Conservation (phyloP, 2,329 filamentous ascomycete genomes). For the Orbilia ellipsospora region DNA sequence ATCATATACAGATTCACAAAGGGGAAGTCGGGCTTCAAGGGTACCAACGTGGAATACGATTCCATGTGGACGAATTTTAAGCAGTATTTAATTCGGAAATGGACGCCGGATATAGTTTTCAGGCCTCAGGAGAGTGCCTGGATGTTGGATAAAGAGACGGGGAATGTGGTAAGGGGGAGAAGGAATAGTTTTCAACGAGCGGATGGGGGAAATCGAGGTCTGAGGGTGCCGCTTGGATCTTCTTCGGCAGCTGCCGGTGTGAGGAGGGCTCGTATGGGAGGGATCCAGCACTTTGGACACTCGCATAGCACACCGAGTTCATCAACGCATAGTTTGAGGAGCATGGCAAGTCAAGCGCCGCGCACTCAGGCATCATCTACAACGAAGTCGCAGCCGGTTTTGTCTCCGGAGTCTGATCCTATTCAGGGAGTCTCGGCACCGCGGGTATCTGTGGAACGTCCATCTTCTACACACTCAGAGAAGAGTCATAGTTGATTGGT, state of each 20-base stretch:
- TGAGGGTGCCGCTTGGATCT: background rate
- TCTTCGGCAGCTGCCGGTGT: background rate
- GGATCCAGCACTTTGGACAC: background rate
- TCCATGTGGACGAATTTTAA: constrained; percentile 58
- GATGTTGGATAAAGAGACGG: constrained; percentile 42
- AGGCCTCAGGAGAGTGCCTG: constrained; percentile 34
- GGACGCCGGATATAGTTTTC: constrained; percentile 54
- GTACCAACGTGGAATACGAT: constrained; percentile 63
- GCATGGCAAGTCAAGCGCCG: background rate
- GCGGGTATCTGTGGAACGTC: constrained; percentile 21
- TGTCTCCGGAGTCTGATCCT: constrained; percentile 7
- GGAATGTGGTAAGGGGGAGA: constrained; percentile 31
- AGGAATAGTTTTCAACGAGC: constrained; percentile 32
- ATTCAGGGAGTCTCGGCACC: constrained; percentile 7
- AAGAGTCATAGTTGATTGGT: background rate
- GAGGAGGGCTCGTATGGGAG: constrained; percentile 8
- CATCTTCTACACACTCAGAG: constrained; percentile 13
- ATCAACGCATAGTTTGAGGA: constrained; percentile 27
- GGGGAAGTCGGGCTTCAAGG: constrained; percentile 39
- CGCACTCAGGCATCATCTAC: constrained; percentile 2
- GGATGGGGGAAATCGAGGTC: background rate
- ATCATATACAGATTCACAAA: constrained; percentile 65
- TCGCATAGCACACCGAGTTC: constrained; percentile 13
- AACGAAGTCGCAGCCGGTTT: constrained; percentile 40
- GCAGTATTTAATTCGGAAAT: constrained; percentile 54